A percentile compares a stretch with the other conserved stretches of the same genome.
phyloP scores from a whole-genome alignment of 2,329 filamentous ascomycete genomes.

The Aspergillus caelatus region DNA sequence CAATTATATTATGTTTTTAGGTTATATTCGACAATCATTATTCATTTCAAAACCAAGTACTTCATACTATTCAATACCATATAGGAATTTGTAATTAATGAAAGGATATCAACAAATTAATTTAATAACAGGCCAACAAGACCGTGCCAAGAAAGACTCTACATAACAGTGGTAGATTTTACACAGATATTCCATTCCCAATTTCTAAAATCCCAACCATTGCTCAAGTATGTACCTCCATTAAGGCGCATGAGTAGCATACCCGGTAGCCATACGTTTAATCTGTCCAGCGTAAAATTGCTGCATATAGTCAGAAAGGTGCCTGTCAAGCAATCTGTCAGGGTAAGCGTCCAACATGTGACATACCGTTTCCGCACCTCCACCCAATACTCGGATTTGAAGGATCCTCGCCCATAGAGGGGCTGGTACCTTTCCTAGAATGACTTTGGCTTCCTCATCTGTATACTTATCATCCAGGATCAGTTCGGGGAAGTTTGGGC shows the following conservation, averaged over 20 bases:
- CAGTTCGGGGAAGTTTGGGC: conserved; percentile 27
- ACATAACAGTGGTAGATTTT: no score
- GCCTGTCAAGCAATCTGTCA: no score
- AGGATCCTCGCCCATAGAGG: background rate
- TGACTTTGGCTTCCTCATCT: background rate
- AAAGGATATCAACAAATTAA: background rate
- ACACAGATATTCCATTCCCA: no score
- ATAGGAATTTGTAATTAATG: background rate
- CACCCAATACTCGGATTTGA: background rate
- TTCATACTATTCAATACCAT: background rate
- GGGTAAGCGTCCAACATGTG: no score
- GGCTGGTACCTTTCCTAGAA: background rate
- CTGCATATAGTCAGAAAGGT: background rate
- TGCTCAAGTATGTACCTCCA: background rate
- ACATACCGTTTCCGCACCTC: conserved; percentile 6
- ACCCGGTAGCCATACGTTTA: background rate
- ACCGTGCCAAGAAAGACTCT: background rate
- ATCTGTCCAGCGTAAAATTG: background rate
- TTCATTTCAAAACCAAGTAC: background rate
- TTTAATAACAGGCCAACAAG: background rate
- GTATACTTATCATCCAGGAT: conserved; percentile 1
- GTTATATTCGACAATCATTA: background rate
- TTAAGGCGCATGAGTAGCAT: background rate
- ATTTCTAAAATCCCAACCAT: no score
- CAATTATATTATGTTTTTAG: background rate